Percentiles rank a stretch among this genome's conserved stretches.
phyloP scores from a whole-genome alignment of 1,284 basidiomycete genomes.

The Marasmius sp. region DNA sequence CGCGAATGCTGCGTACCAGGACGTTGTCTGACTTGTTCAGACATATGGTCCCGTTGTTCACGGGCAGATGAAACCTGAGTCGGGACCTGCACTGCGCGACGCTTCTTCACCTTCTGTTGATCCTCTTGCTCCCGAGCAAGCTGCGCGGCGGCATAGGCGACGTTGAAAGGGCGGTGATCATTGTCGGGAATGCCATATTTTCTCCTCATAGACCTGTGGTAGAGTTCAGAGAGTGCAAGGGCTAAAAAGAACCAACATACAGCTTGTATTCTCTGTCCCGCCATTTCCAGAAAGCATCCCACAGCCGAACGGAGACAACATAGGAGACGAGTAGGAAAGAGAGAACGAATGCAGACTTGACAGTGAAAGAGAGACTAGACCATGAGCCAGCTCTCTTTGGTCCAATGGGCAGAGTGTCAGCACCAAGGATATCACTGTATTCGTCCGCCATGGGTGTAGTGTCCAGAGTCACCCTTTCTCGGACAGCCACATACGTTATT shows the following conservation, averaged over 20 bases:
- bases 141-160: constrained; percentile 74
- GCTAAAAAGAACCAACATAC: constrained; percentile 32
- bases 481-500: constrained; percentile 10
- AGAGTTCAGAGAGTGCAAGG: background rate
- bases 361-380: constrained; percentile 33
- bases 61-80: constrained; percentile 18
- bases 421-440: constrained; percentile 67
- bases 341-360: constrained; percentile 33
- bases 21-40: constrained; percentile 36
- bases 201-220: constrained; percentile 53
- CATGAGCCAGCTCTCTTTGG: constrained; percentile 29
- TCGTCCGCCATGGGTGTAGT: constrained; percentile 51
- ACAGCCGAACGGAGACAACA: constrained; percentile 36
- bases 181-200: constrained; percentile 79
- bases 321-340: constrained; percentile 35
- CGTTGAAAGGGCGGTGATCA: constrained; percentile 77
- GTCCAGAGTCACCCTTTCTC: constrained; percentile 16
- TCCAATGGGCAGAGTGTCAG: constrained; percentile 44
- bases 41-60: constrained; percentile 29
- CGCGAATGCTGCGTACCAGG: constrained; percentile 27
- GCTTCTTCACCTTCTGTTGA: constrained; percentile 35
- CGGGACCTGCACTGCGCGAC: constrained; percentile 25
- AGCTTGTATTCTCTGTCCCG: constrained; percentile 59
- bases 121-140: constrained; percentile 48
- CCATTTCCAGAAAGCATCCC: constrained; percentile 47